Base-by-base conservation (phyloP, 352 stramenopile genomes). In the Pelagophyceae sp. region DNA sequence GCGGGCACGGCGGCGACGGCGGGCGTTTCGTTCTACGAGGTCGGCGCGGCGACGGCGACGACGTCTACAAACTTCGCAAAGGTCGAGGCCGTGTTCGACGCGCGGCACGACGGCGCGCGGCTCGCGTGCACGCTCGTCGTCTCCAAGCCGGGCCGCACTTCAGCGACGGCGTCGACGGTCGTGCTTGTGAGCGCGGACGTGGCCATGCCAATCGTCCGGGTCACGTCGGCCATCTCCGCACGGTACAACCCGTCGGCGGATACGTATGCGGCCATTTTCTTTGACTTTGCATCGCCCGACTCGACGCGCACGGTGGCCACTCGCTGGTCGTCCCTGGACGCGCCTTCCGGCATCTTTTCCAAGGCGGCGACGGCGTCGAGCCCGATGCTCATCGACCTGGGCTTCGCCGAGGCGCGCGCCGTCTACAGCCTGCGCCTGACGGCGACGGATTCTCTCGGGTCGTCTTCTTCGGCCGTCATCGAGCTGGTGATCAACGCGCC, bases 361-460 rank as follows among this genome's bases (percentile, higher is more conserved):
- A 71, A 71, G 61, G 29, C 15, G n/a, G 11, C 29, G 29, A 40
- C 29, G 61, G 61, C 61, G 61, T 31, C 61, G 61, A 33, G n/a
- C 3, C 61, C 61, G n/a, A 37, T 71, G 61, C 61, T 71, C n/a
- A 1, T 71, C 15, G 31, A 71, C 61, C 61, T 71, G 3, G 61
- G n/a, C 61, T 1, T 27, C 29, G 33, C n/a, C n/a, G 11, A 3
- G 61, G n/a, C 61, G n/a, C 5, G 33, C n/a, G 61, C 11, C n/a
- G 27, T 25, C 3, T 71, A 71, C n/a, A 3, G 6, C 3, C 6
- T 71, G 15, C 29, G 33, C 19, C 61, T 71, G 11, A 38, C 27
- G 31, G 61, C 33, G 3, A 71, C 61, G 61, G 61, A 71, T 31
- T 15, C 15, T 31, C 11, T 1, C 61, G 61, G 61, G 1, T 35